A percentile compares a stretch with the other conserved stretches of the same genome.
Conservation (phyloP, 2,329 filamentous ascomycete species). For the Lojkania enalia region DNA sequence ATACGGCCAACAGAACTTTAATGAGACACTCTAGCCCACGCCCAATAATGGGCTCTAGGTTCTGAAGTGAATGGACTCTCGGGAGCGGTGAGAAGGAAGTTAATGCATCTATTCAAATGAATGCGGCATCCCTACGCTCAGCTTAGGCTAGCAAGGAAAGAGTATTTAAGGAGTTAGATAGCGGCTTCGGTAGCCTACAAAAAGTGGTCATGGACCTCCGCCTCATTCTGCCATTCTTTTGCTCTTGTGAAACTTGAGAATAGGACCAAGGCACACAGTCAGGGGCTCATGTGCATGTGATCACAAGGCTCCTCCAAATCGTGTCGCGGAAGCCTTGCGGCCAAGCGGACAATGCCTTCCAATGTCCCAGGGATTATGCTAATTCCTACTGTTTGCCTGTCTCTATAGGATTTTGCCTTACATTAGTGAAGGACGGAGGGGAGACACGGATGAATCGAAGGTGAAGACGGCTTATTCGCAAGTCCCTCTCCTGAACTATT, state of each 20-base stretch:
- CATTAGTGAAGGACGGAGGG: background rate
- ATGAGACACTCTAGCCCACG: background rate
- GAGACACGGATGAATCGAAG: background rate
- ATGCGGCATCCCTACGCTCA: too few relatives aligned
- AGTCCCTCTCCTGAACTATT: background rate
- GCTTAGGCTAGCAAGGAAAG: too few relatives aligned
- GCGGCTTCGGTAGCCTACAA: too few relatives aligned
- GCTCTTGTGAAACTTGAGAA: background rate
- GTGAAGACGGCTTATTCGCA: background rate
- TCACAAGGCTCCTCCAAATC: background rate
- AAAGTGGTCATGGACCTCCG: too few relatives aligned
- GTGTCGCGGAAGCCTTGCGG: background rate
- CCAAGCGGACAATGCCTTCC: slow-evolving; percentile 15
- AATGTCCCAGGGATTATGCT: slow-evolving; percentile 28
- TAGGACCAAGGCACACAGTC: background rate
- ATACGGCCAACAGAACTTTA: background rate
- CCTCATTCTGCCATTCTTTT: background rate
- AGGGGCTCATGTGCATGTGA: background rate
- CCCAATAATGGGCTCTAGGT: too few relatives aligned
- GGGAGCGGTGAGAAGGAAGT: too few relatives aligned
- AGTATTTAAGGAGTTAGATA: too few relatives aligned
- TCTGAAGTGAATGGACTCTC: too few relatives aligned
- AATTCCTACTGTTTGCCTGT: too few relatives aligned
- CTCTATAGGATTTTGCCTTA: slow-evolving; percentile 3
- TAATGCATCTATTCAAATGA: too few relatives aligned